Percentiles rank a stretch among this genome's conserved stretches.
Conservation (phyloP, 257 asterid genomes). For the Lycium barbarum region DNA sequence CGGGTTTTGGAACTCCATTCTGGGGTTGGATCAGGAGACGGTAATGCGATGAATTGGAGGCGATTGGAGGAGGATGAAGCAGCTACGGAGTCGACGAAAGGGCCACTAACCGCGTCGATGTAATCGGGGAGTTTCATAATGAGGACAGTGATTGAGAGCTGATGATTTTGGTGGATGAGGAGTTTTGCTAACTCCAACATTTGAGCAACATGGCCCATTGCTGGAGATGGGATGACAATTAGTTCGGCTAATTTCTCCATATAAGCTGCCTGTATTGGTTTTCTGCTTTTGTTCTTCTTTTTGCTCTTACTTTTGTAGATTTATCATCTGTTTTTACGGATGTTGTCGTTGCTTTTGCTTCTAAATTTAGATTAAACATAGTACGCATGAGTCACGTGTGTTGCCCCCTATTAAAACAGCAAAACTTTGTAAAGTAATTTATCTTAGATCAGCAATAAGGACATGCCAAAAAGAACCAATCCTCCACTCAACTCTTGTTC, state of each 20-base stretch:
- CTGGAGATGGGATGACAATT: conserved; percentile 69
- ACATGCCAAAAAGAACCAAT: no score
- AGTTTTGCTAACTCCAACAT: conserved; percentile 30
- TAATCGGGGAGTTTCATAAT: conserved; percentile 19
- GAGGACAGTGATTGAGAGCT: conserved; percentile 24
- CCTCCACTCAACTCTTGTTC: no score
- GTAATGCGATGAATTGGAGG: conserved; percentile 58
- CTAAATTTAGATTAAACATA: background rate
- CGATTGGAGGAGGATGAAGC: conserved; percentile 33
- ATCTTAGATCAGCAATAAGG: no score
- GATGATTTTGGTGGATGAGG: background rate
- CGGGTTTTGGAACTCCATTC: conserved; percentile 71
- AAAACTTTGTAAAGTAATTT: background rate
- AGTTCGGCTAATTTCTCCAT: conserved; percentile 36
- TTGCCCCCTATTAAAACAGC: background rate
- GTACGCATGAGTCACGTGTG: background rate
- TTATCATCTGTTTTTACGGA: background rate
- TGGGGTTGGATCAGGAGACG: conserved; percentile 51
- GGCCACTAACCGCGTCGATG: conserved; percentile 28
- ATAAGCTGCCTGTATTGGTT: background rate
- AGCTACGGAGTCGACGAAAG: conserved; percentile 51
- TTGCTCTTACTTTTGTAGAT: background rate
- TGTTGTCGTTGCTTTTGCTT: background rate
- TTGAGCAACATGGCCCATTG: conserved; percentile 70
- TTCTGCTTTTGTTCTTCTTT: background rate